Evolutionary conservation across 176 grass and related monocot species (phyloP).

Genomic region (Musa itinerans): DNA sequence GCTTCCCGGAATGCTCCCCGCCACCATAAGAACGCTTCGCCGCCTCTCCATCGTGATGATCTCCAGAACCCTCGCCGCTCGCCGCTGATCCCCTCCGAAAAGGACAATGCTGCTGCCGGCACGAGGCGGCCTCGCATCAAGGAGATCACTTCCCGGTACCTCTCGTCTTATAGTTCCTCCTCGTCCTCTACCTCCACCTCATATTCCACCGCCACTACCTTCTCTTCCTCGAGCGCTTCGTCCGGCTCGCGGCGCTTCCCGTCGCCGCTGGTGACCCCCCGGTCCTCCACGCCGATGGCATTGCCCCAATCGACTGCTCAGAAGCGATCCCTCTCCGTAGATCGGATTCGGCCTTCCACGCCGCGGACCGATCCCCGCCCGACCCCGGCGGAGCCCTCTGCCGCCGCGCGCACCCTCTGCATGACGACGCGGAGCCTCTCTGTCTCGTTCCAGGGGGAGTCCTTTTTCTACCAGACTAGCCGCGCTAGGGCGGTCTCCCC

Average conservation of each 20-base stretch:
- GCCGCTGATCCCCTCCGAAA: constrained; percentile 39
- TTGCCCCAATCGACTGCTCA: constrained; percentile 6
- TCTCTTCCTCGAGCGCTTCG: constrained; percentile 17
- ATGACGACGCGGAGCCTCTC: constrained; percentile 39
- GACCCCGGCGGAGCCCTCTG: constrained; percentile 8
- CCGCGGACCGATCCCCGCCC: constrained; percentile 16
- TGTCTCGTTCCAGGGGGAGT: constrained; percentile 43
- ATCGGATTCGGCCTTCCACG: constrained; percentile 26
- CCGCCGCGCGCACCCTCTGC: constrained; percentile 15
- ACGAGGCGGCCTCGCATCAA: constrained; percentile 23
- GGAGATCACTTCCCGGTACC: constrained; percentile 40
- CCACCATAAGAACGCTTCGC: constrained; percentile 1
- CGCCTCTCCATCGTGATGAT: neutral
- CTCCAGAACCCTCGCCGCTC: constrained; percentile 12
- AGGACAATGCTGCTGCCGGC: constrained; percentile 24
- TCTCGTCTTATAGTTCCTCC: constrained; percentile 24
- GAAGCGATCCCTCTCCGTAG: constrained; percentile 34
- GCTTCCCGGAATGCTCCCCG: neutral
- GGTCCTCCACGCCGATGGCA: constrained; percentile 20
- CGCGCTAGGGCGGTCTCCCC: constrained; percentile 27
- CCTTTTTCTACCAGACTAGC: constrained; percentile 46
- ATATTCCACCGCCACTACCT: constrained; percentile 21
- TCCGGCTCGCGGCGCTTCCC: constrained; percentile 27
- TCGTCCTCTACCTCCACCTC: constrained; percentile 32
- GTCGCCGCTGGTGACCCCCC: constrained; percentile 26